phyloP scores from a whole-genome alignment of 1,284 basidiomycete genomes.

The Ustilago shanxiensis region DNA sequence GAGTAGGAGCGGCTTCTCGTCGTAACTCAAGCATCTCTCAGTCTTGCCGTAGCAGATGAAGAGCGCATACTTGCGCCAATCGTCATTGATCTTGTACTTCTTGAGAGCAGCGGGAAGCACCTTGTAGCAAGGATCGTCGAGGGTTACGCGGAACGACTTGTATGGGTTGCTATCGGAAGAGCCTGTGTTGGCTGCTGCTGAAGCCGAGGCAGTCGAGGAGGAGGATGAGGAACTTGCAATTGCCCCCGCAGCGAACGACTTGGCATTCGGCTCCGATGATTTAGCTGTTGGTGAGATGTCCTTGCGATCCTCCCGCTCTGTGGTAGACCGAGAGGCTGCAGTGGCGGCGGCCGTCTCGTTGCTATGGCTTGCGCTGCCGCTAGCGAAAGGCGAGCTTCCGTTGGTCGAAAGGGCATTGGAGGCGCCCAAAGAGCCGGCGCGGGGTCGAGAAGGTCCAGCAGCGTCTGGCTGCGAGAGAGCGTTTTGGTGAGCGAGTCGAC shows the following conservation, averaged over 20 bases:
- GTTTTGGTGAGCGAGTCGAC: slow-evolving; percentile 48
- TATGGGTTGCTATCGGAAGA: slow-evolving; percentile 69
- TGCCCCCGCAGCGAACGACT: slow-evolving; percentile 4
- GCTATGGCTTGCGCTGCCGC: not conserved
- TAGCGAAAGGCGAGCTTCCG: slow-evolving; percentile 16
- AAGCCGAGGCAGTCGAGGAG: slow-evolving; percentile 13
- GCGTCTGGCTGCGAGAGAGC: slow-evolving; percentile 26
- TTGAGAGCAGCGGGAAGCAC: slow-evolving; percentile 96
- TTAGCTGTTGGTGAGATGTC: slow-evolving; percentile 13
- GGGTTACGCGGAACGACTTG: slow-evolving; percentile 73
- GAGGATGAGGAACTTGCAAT: not conserved
- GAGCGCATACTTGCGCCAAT: slow-evolving; percentile 98
- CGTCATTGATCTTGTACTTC: slow-evolving; percentile 99
- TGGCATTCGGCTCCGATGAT: slow-evolving; percentile 15
- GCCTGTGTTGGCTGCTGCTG: slow-evolving; percentile 15
- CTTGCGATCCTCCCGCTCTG: slow-evolving; percentile 30
- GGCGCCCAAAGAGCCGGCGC: slow-evolving; percentile 32
- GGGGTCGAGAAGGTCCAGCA: slow-evolving; percentile 27
- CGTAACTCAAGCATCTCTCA: slow-evolving; percentile 95
- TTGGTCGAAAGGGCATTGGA: slow-evolving; percentile 10
- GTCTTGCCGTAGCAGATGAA: slow-evolving; percentile 95
- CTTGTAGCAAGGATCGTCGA: slow-evolving; percentile 98
- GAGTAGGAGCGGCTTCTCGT: slow-evolving; percentile 95
- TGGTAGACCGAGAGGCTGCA: slow-evolving; percentile 6
- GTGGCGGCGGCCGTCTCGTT: too few species aligned